Conservation (phyloP, 2,329 filamentous ascomycete species). For the Aspergillus pseudotamarii region DNA sequence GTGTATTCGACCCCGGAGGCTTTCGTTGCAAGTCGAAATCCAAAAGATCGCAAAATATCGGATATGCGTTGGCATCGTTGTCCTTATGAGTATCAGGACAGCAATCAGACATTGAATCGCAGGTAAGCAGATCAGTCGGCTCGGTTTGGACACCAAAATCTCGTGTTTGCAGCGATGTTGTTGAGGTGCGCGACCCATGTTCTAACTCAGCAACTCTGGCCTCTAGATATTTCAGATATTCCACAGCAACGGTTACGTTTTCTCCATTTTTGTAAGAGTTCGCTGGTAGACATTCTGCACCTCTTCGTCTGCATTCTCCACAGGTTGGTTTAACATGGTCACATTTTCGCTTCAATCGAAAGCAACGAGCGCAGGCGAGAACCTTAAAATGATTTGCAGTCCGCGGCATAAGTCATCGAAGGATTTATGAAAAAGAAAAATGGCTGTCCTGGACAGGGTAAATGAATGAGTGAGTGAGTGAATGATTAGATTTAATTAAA, state of each 20-base stretch:
- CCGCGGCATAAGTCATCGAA: constrained; percentile 9
- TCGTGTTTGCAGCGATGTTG: constrained; percentile 9
- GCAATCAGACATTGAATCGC: not conserved
- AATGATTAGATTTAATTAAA: not conserved
- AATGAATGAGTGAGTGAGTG: not conserved
- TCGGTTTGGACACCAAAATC: constrained; percentile 29
- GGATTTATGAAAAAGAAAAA: not conserved
- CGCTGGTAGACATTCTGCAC: constrained; percentile 30
- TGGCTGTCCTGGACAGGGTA: not conserved
- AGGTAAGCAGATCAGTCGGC: not conserved
- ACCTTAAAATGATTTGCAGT: constrained; percentile 21
- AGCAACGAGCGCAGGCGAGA: constrained; percentile 32
- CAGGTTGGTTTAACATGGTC: constrained; percentile 33
- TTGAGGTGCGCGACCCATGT: not conserved
- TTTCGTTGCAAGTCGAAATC: not conserved
- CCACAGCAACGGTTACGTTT: constrained; percentile 27
- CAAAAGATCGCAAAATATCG: too few species aligned
- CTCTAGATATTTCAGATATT: constrained; percentile 29
- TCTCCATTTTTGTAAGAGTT: constrained; percentile 28
- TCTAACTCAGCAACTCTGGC: constrained; percentile 27
- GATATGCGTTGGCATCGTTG: not conserved
- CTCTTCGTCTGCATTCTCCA: constrained; percentile 31
- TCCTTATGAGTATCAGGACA: not conserved
- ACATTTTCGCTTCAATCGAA: constrained; percentile 33
- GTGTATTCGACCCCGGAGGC: not conserved